Conservation (phyloP, 768 basidiomycete genomes). For the Tricholoma hemisulphureum region DNA sequence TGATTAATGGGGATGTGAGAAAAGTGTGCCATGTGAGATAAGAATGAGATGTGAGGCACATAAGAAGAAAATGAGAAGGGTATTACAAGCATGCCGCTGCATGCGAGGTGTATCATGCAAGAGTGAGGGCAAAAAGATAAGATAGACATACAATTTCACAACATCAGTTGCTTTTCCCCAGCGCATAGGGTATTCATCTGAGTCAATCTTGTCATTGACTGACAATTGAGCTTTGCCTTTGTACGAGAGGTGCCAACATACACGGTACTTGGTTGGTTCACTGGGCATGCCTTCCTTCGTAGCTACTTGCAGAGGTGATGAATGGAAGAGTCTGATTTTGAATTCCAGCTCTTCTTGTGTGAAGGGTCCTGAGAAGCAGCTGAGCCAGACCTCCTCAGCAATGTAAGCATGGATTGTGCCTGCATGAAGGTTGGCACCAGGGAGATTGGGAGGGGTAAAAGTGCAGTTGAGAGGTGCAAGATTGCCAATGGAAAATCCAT, state of each 20-base stretch:
- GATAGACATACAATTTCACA: conserved; percentile 13
- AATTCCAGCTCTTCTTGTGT: too few species aligned
- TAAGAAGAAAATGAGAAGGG: too few species aligned
- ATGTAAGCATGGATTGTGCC: conserved; percentile 7
- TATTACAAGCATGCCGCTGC: too few species aligned
- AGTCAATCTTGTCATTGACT: conserved; percentile 20
- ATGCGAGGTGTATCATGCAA: too few species aligned
- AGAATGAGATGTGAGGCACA: background rate
- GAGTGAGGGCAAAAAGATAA: too few species aligned
- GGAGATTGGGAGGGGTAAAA: background rate
- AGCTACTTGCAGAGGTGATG: too few species aligned
- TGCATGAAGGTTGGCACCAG: too few species aligned
- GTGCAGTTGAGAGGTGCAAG: background rate
- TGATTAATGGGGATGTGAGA: background rate
- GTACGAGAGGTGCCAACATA: conserved; percentile 20
- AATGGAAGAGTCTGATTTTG: too few species aligned
- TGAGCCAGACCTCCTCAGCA: too few species aligned
- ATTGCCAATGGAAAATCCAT: conserved; percentile 3
- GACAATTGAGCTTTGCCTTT: conserved; percentile 9
- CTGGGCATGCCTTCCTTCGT: conserved; percentile 4
- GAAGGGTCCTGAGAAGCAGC: too few species aligned
- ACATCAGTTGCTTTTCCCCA: conserved; percentile 16
- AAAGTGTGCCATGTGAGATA: background rate
- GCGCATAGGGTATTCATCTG: conserved; percentile 21
- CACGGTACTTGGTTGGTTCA: conserved; percentile 18